Evolutionary conservation across 2,329 filamentous ascomycete genomes (phyloP).

Genomic region (Lecanoromycetidae sp.): DNA sequence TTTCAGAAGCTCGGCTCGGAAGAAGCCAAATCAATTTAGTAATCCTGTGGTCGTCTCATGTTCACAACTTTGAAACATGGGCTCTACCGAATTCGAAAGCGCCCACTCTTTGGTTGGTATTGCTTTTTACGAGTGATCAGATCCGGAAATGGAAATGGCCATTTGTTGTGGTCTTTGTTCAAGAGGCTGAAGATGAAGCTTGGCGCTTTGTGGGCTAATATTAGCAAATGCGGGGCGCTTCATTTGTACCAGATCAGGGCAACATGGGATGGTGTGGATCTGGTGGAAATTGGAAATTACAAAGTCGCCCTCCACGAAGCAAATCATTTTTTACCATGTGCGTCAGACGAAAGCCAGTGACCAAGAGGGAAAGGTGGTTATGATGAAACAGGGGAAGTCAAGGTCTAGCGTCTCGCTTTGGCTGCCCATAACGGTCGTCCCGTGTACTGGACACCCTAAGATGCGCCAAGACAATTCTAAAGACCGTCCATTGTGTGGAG

Average conservation of each 20-base stretch:
- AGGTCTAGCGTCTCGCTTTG: not conserved
- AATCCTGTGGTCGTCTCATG: not conserved
- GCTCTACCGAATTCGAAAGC: not conserved
- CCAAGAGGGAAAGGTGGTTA: not conserved
- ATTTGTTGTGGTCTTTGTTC: not conserved
- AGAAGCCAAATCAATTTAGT: not conserved
- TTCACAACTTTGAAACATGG: not conserved
- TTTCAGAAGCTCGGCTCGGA: conserved; percentile 2
- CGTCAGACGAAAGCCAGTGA: not conserved
- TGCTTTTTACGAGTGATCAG: not conserved
- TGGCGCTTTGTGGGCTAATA: not conserved
- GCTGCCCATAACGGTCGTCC: not conserved
- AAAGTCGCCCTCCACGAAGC: not conserved
- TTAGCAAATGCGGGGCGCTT: conserved; percentile 1
- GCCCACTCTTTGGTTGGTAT: not conserved
- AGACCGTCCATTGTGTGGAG: not conserved
- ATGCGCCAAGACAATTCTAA: too few species aligned
- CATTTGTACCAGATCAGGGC: too few species aligned
- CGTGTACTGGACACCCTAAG: too few species aligned
- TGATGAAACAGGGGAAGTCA: not conserved
- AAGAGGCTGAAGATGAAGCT: not conserved
- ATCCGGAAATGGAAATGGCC: not conserved
- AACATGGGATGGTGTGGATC: too few species aligned
- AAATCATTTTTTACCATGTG: not conserved
- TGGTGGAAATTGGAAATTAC: not conserved